These are phyloP conservation scores for Mycena epipterygia DNA, from an alignment of 768 basidiomycete genomes.

Conservation along the genomic window DNA sequence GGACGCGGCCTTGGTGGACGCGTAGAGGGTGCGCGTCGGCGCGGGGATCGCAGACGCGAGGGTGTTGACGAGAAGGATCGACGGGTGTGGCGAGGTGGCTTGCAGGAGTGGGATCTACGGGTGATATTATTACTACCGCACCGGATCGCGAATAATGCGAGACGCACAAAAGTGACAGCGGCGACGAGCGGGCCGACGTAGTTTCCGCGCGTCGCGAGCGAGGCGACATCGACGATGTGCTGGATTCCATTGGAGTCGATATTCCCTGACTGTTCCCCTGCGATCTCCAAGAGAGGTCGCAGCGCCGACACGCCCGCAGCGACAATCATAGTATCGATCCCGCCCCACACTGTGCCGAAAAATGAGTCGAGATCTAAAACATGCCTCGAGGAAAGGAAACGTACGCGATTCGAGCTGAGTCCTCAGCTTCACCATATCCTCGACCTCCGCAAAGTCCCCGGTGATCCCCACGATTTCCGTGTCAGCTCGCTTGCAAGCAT, in stretches of 20 bases:
- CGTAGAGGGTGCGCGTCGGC: conserved; percentile 89
- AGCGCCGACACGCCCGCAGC: conserved; percentile 89
- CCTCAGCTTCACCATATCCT: conserved; percentile 77
- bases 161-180: conserved; percentile 78
- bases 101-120: conserved; percentile 82
- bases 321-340: conserved; percentile 87
- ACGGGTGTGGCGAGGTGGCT: conserved; percentile 73
- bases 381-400: conserved; percentile 38
- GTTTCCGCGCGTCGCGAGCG: conserved; percentile 72
- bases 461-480: conserved; percentile 60
- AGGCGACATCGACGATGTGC: conserved; percentile 67
- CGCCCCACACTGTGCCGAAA: conserved; percentile 84
- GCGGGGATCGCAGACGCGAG: conserved; percentile 86
- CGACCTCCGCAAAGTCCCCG: conserved; percentile 75
- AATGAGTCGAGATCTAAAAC: background rate
- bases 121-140: background rate
- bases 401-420: conserved; percentile 66
- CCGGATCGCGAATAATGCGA: background rate
- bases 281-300: conserved; percentile 79
- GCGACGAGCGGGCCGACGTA: conserved; percentile 78
- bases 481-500: conserved; percentile 33
- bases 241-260: conserved; percentile 66
- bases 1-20: conserved; percentile 85
- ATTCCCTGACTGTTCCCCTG: conserved; percentile 61
- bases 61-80: conserved; percentile 85